These are phyloP conservation scores for Hibiscus syriacus DNA, from an alignment of 345 rosid genomes.

Conservation along the genomic window DNA sequence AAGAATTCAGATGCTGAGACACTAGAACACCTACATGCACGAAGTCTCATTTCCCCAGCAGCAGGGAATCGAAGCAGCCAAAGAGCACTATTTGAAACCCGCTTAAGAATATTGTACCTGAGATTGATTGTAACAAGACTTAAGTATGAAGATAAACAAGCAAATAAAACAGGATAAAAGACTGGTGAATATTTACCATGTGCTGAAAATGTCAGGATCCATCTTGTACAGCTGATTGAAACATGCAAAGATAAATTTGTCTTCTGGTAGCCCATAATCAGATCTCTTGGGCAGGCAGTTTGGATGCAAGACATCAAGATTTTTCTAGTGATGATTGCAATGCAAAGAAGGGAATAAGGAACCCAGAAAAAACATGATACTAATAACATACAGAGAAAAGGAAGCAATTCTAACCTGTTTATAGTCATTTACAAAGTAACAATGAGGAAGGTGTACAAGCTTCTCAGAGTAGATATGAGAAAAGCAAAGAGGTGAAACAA, in stretches of 20 bases:
- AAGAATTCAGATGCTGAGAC: background rate
- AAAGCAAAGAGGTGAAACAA: slow-evolving; percentile 70
- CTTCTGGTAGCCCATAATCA: slow-evolving; percentile 91
- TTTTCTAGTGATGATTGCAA: slow-evolving; percentile 45
- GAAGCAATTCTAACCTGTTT: slow-evolving; percentile 52
- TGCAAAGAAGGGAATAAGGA: background rate
- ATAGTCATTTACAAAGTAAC: slow-evolving; percentile 98
- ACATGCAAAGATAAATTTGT: slow-evolving; percentile 93
- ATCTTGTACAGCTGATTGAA: slow-evolving; percentile 96
- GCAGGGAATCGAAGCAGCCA: slow-evolving; percentile 99
- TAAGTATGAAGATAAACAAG: background rate
- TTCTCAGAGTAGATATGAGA: slow-evolving; percentile 88
- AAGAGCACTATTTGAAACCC: slow-evolving; percentile 88
- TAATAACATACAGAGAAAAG: background rate
- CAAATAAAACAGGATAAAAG: background rate
- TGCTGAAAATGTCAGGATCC: slow-evolving; percentile 90
- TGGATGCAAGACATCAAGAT: slow-evolving; percentile 76
- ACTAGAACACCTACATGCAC: slow-evolving; percentile 47
- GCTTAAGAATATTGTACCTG: slow-evolving; percentile 96
- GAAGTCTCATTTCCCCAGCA: slow-evolving; percentile 91
- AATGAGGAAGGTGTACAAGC: slow-evolving; percentile 93
- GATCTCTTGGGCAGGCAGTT: slow-evolving; percentile 64
- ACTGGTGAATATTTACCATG: slow-evolving; percentile 42
- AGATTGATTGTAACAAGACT: background rate
- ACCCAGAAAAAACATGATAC: background rate